phyloP scores from a whole-genome alignment of 2,329 filamentous ascomycete genomes.

The Cordyceps javanica region DNA sequence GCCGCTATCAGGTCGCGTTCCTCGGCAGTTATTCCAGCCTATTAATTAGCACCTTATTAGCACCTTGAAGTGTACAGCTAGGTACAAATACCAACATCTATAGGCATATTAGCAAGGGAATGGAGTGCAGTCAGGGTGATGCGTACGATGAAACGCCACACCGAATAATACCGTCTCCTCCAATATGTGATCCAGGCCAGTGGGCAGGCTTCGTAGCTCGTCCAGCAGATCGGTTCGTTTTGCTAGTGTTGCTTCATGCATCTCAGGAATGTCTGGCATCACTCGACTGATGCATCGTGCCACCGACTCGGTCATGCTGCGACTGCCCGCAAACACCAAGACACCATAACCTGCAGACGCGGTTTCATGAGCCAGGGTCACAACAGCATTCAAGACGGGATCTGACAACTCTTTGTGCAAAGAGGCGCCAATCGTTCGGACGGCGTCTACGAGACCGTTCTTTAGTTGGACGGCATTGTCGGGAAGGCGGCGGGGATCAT shows the following conservation, averaged over 20 bases:
- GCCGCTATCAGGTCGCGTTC: constrained; percentile 66
- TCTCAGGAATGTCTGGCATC: constrained; percentile 46
- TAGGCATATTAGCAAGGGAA: background rate
- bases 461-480: constrained; percentile 50
- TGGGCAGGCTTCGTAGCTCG: constrained; percentile 58
- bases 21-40: constrained; percentile 66
- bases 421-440: constrained; percentile 49
- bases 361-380: constrained; percentile 64
- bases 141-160: constrained; percentile 67
- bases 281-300: constrained; percentile 62
- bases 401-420: constrained; percentile 56
- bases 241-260: constrained; percentile 44
- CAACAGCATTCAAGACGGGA: constrained; percentile 61
- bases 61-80: background rate
- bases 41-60: constrained; percentile 21
- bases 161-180: constrained; percentile 59
- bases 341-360: constrained; percentile 63
- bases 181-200: constrained; percentile 59
- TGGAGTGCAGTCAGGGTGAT: background rate
- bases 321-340: constrained; percentile 68
- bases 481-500: constrained; percentile 48
- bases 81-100: constrained; percentile 31
- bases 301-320: constrained; percentile 60
- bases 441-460: constrained; percentile 27
- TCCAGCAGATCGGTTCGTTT: constrained; percentile 58